Evolutionary conservation across 148 eudicot species (phyloP), one percentile per base, ranked within the genome.

Genomic region (Pouteria glomerata): DNA sequence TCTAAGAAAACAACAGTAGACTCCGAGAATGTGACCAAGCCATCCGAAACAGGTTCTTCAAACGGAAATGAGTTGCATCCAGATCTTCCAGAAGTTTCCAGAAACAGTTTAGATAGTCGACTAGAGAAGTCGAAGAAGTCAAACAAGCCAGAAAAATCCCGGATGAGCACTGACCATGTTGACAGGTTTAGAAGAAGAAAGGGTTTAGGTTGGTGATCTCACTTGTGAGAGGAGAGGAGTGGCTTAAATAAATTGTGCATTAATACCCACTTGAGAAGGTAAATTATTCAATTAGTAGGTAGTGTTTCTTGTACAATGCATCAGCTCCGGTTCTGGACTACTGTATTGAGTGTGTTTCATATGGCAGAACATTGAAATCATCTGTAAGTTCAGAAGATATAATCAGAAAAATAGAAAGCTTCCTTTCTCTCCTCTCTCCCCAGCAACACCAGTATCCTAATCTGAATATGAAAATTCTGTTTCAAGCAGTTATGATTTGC

Each of bases 101-200:
- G 98, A 71, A 93, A 90, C 88, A 91, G 97, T 77, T 86, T 89
- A 79, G 97, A 89, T 78, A 91, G 98, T 77, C 85, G 91, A 68
- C 89, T 93, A 57, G 95, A 85, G 72, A 93, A 93, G 71, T 84
- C 92, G 4, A 87, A 84, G 85, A 90, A 87, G 82, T 42, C 82
- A 14, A 83, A 66, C 87, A 86, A 86, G 84, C 82, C 95, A 26
- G 97, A 90, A 57, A 93, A 89, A 58, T 87, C 97, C 30, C 86
- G 93, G 76, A 79, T 87, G 92, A 93, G 97, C 77, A 93, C 91
- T 37, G 93, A 91, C 58, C 83, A 76, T 63, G 84, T 89, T 50
- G 97, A 93, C 75, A 79, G 89, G 80, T 82, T 77, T 78, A 81
- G 89, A 78, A 82, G 82, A 68, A 86, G 79, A 84, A 88, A 84